Percentiles rank a stretch among this genome's conserved stretches.
phyloP scores from a whole-genome alignment of 208 protist genomes.

The Leishmania aethiopica region DNA sequence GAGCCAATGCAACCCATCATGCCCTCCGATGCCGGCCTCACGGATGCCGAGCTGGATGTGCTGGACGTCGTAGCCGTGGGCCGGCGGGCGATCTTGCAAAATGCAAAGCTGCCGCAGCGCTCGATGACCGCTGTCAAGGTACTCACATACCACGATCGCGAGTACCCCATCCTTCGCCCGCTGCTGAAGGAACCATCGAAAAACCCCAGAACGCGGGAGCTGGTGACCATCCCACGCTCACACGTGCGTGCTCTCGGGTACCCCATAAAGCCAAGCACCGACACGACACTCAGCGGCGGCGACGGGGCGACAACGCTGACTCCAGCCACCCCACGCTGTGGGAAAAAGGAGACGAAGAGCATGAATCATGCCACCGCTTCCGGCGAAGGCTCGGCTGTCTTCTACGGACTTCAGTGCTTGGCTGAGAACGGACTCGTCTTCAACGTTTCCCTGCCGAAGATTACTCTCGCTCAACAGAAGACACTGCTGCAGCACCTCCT shows the following conservation, averaged over 20 bases:
- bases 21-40: constrained; percentile 1
- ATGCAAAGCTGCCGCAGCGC: constrained; percentile 39
- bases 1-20: constrained; percentile 1
- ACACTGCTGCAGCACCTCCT: constrained; percentile 72
- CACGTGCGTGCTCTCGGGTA: constrained; percentile 25
- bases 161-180: constrained; percentile 79
- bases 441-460: constrained; percentile 76
- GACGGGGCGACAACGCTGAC: not conserved
- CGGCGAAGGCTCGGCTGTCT: constrained; percentile 32
- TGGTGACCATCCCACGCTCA: constrained; percentile 52
- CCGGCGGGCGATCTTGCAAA: constrained; percentile 34
- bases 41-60: constrained; percentile 12
- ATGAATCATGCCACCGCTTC: not conserved
- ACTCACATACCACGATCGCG: constrained; percentile 71
- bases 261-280: constrained; percentile 31
- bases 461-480: constrained; percentile 57
- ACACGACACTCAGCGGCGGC: not conserved
- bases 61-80: constrained; percentile 19
- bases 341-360: constrained; percentile 9
- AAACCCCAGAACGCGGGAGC: constrained; percentile 62
- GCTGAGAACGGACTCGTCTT: constrained; percentile 79
- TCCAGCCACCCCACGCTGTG: not conserved
- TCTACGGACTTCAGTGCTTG: constrained; percentile 86
- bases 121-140: constrained; percentile 78
- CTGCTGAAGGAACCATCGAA: constrained; percentile 77